Evolutionary conservation across 352 stramenopile genomes (phyloP).

Genomic region (Phytophthora cajani): DNA sequence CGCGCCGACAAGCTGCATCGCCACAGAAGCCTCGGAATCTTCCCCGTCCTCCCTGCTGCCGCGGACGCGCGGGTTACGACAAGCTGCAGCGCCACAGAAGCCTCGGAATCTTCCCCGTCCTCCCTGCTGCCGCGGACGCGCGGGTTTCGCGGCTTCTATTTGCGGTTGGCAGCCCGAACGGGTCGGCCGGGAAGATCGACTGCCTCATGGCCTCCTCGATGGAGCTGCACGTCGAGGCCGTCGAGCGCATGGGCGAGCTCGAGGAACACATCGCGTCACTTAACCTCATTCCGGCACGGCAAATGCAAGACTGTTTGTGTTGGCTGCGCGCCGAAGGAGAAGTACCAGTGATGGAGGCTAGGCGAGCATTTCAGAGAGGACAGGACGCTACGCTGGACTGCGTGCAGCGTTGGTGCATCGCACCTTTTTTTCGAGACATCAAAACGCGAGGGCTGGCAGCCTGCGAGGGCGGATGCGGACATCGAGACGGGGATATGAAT

Average conservation of each 20-base stretch:
- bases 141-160: conserved; percentile 26
- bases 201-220: conserved; percentile 37
- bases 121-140: conserved; percentile 7
- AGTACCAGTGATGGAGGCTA: conserved; percentile 35
- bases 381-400: conserved; percentile 28
- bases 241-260: conserved; percentile 36
- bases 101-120: conserved; percentile 21
- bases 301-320: conserved; percentile 5
- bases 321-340: conserved; percentile 28
- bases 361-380: conserved; percentile 31
- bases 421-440: conserved; percentile 33
- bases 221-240: conserved; percentile 40
- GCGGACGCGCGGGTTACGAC: conserved; percentile 14
- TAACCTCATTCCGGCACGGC: conserved; percentile 26
- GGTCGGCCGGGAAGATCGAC: conserved; percentile 36
- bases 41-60: conserved; percentile 7
- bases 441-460: conserved; percentile 4
- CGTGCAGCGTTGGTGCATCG: conserved; percentile 25
- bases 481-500: conserved; percentile 24
- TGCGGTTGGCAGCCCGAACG: conserved; percentile 17
- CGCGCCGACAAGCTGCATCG: conserved; percentile 35
- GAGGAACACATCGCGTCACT: conserved; percentile 32
- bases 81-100: no score
- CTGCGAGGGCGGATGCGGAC: conserved; percentile 4
- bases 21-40: conserved; percentile 32